Conservation (phyloP, 2,329 filamentous ascomycete genomes). For the Colletotrichum tropicale region DNA sequence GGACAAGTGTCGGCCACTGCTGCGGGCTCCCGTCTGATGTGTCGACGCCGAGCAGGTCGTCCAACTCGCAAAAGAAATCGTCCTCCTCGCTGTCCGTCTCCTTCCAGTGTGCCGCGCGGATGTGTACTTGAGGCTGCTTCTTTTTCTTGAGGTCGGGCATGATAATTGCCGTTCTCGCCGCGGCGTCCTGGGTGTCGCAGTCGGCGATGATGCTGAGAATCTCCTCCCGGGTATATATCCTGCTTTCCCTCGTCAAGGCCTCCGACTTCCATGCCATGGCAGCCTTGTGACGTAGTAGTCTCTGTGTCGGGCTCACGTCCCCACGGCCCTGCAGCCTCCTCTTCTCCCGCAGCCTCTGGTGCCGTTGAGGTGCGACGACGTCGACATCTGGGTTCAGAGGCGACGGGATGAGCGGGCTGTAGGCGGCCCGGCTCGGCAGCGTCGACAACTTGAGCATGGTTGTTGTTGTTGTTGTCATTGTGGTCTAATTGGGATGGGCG, state of each 20-base stretch:
- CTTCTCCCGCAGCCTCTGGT: constrained; percentile 20
- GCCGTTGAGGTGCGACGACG: constrained; percentile 11
- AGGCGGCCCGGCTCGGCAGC: constrained; percentile 16
- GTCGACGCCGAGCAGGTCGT: background rate
- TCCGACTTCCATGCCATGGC: constrained; percentile 42
- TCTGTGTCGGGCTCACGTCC: constrained; percentile 42
- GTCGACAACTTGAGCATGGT: constrained; percentile 13
- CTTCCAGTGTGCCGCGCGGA: constrained; percentile 20
- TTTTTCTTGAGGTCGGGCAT: background rate
- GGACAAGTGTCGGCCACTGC: constrained; percentile 9
- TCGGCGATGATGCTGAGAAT: constrained; percentile 19
- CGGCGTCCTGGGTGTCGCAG: constrained; percentile 12
- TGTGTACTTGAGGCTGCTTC: constrained; percentile 3
- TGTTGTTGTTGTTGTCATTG: background rate
- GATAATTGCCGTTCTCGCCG: background rate
- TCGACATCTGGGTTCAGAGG: constrained; percentile 30
- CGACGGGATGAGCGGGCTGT: constrained; percentile 30
- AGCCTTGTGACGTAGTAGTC: constrained; percentile 45
- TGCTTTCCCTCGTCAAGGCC: constrained; percentile 13
- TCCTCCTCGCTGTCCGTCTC: constrained; percentile 16
- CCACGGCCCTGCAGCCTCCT: constrained; percentile 18
- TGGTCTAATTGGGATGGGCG: background rate
- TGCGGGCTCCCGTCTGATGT: background rate
- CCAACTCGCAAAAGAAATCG: constrained; percentile 18
- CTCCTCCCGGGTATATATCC: constrained; percentile 14